A percentile compares a stretch with the other conserved stretches of the same genome.
These are phyloP conservation scores for Aspergillus costaricaensis DNA, from an alignment of 2,329 filamentous ascomycete genomes.

Conservation along the genomic window DNA sequence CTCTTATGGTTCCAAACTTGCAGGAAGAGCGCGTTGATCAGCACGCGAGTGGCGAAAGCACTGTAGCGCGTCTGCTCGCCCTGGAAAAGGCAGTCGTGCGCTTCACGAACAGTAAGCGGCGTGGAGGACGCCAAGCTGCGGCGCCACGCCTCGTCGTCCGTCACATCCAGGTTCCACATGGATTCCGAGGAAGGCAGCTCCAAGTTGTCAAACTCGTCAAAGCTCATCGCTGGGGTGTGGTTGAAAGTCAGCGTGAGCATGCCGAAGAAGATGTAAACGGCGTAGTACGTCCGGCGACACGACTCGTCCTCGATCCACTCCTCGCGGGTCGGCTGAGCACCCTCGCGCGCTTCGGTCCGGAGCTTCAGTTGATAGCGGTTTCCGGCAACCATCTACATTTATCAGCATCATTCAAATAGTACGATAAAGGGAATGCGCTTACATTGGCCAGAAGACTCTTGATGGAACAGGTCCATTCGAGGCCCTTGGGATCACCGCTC, in stretches of 20 bases:
- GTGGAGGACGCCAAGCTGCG: slow-evolving; percentile 72
- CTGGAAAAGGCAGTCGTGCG: slow-evolving; percentile 93
- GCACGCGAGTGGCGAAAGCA: slow-evolving; percentile 92
- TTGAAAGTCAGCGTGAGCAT: slow-evolving; percentile 94
- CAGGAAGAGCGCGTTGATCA: slow-evolving; percentile 98
- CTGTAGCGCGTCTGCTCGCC: slow-evolving; percentile 89
- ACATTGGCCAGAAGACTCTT: slow-evolving; percentile 91
- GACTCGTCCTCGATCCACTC: slow-evolving; percentile 98
- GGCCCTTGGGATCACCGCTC: slow-evolving; percentile 95
- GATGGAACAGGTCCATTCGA: slow-evolving; percentile 99
- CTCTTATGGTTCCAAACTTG: slow-evolving; percentile 99
- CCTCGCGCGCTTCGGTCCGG: slow-evolving; percentile 82
- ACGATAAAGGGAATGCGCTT: not conserved
- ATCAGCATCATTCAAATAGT: slow-evolving; percentile 22
- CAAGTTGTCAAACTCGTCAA: slow-evolving; percentile 94
- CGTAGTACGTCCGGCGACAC: slow-evolving; percentile 94
- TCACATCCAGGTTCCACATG: slow-evolving; percentile 82
- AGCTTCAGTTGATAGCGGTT: slow-evolving; percentile 96
- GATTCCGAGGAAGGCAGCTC: slow-evolving; percentile 91
- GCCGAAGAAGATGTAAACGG: slow-evolving; percentile 98
- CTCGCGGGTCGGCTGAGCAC: slow-evolving; percentile 70
- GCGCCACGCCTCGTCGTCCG: slow-evolving; percentile 80
- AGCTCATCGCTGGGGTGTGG: slow-evolving; percentile 95
- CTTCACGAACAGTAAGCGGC: slow-evolving; percentile 84
- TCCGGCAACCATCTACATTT: slow-evolving; percentile 78